Evolutionary conservation across 345 rosid genomes (phyloP).

Genomic region (Arabis alpina): DNA sequence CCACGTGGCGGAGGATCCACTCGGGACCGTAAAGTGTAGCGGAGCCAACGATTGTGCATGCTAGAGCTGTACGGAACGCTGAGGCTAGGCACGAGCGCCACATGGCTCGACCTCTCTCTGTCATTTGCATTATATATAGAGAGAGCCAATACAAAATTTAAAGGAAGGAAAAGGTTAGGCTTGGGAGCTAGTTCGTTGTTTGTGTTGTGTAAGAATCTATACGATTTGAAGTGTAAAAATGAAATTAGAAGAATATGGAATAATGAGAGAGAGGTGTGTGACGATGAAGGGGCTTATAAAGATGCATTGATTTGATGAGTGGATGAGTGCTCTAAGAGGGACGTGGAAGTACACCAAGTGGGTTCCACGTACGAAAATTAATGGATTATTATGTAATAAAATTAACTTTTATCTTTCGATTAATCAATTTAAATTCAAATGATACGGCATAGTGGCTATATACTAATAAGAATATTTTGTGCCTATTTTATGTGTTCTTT

Average conservation of each 20-base stretch:
- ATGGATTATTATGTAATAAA: conserved; percentile 39
- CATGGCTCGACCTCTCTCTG: conserved; percentile 51
- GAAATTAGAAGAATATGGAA: conserved; percentile 40
- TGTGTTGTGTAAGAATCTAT: conserved; percentile 39
- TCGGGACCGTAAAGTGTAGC: conserved; percentile 71
- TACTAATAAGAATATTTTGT: conserved; percentile 2
- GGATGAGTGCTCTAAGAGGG: conserved; percentile 41
- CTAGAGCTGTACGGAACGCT: conserved; percentile 73
- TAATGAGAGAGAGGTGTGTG: conserved; percentile 41
- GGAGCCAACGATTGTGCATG: conserved; percentile 72
- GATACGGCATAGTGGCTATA: conserved; percentile 40
- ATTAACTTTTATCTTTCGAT: conserved; percentile 20
- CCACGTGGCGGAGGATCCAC: conserved; percentile 48
- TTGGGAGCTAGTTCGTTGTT: conserved; percentile 45
- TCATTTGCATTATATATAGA: conserved; percentile 39
- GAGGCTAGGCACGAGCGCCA: conserved; percentile 74
- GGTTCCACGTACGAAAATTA: conserved; percentile 41
- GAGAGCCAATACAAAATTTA: not conserved
- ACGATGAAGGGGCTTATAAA: conserved; percentile 42
- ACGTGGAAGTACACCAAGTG: conserved; percentile 51
- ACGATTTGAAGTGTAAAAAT: conserved; percentile 32
- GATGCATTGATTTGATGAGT: conserved; percentile 40
- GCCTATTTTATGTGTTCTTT: conserved; percentile 23
- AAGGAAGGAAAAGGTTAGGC: conserved; percentile 18
- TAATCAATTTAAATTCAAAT: not conserved